Evolutionary conservation across 805 yeast species (phyloP).

Genomic region (Ogataea trehalophila): DNA sequence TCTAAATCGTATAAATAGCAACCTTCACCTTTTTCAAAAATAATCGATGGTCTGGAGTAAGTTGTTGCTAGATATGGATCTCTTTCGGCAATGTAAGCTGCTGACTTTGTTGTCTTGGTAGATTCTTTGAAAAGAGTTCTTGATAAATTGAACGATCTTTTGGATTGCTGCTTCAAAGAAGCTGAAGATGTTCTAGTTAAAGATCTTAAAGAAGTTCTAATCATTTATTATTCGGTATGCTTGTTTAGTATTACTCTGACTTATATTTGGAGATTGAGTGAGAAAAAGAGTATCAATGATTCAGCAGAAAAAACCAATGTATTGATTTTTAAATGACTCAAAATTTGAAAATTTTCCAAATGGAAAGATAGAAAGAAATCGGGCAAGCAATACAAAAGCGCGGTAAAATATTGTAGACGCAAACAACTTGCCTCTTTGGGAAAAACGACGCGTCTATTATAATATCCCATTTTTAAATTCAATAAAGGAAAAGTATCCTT

Average conservation of each 20-base stretch:
- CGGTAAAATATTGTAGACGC: too few relatives aligned
- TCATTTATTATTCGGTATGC: not conserved
- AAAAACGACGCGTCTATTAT: too few relatives aligned
- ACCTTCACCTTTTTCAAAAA: constrained; percentile 77
- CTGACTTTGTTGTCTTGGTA: constrained; percentile 27
- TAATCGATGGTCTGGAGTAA: constrained; percentile 72
- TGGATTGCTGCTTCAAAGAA: not conserved
- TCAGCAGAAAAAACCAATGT: not conserved
- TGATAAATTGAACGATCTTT: not conserved
- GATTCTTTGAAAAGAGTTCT: constrained; percentile 2
- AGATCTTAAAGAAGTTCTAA: constrained; percentile 1
- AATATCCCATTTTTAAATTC: too few relatives aligned
- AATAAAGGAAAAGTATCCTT: too few relatives aligned
- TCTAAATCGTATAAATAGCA: constrained; percentile 78
- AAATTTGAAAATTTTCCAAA: not conserved
- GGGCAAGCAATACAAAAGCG: too few relatives aligned
- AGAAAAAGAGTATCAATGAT: not conserved
- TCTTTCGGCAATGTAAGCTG: constrained; percentile 37
- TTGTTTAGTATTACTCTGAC: not conserved
- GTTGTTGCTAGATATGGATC: constrained; percentile 66
- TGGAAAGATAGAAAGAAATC: not conserved
- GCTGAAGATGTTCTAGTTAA: not conserved
- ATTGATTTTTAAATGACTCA: too few relatives aligned
- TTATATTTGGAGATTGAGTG: too few relatives aligned
- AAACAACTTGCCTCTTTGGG: too few relatives aligned